These are phyloP conservation scores for Trametes coccinea DNA, from an alignment of 768 basidiomycete species.

Conservation along the genomic window DNA sequence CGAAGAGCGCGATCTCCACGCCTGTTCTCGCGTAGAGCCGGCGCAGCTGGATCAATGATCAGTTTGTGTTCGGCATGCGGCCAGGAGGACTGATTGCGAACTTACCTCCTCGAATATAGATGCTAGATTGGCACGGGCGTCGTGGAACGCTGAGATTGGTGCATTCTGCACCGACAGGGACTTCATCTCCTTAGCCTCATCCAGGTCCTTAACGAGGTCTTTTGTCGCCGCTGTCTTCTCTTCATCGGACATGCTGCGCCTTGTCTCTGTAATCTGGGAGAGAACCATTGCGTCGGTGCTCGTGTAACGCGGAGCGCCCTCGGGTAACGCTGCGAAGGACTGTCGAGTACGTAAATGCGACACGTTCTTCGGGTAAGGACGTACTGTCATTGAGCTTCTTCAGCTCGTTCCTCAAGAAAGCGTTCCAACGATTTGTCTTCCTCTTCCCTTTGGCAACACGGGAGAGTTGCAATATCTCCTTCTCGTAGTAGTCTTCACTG, in stretches of 20 bases:
- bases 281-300: too few species aligned
- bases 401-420: neutral
- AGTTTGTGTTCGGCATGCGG: too few species aligned
- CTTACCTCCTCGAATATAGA: too few species aligned
- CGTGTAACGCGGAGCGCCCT: too few species aligned
- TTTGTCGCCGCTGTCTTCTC: neutral
- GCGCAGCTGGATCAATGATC: too few species aligned
- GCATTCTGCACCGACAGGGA: neutral
- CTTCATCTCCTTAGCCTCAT: neutral
- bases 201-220: neutral
- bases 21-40: too few species aligned
- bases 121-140: neutral
- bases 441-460: neutral
- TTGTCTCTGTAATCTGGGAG: too few species aligned
- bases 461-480: neutral
- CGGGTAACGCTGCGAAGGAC: too few species aligned
- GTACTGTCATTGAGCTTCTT: neutral
- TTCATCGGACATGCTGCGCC: neutral
- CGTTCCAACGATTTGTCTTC: conserved; percentile 7
- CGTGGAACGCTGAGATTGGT: conserved; percentile 9
- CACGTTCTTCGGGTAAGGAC: too few species aligned
- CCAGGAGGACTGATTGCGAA: too few species aligned
- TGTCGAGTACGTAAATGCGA: too few species aligned
- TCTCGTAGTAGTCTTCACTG: neutral
- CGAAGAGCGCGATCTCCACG: too few species aligned